phyloP scores from a whole-genome alignment of 1,284 basidiomycete genomes.

The Somion occarium region DNA sequence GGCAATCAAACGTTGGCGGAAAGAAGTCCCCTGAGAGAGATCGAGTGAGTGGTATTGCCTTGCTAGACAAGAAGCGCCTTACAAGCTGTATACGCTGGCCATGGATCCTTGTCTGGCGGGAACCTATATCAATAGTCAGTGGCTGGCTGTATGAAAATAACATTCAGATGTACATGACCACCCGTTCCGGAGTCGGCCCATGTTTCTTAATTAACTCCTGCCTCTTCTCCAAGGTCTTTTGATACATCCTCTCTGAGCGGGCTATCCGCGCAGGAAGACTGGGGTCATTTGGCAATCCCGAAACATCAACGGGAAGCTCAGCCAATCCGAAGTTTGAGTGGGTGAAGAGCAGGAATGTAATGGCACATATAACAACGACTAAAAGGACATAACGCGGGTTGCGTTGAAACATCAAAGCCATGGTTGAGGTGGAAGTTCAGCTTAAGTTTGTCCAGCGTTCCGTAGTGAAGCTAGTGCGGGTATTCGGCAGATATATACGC shows the following conservation, averaged over 20 bases:
- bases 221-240: constrained; percentile 37
- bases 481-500: not conserved
- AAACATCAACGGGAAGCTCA: not conserved
- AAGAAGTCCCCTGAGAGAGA: constrained; percentile 54
- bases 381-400: constrained; percentile 5
- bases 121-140: constrained; percentile 36
- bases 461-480: not conserved
- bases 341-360: not conserved
- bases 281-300: constrained; percentile 7
- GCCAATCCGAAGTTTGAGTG: not conserved
- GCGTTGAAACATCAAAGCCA: not conserved
- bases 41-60: not conserved
- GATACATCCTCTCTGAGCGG: constrained; percentile 43
- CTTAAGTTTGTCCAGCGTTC: not conserved
- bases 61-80: constrained; percentile 22
- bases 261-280: constrained; percentile 36
- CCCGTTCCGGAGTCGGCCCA: constrained; percentile 43
- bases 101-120: constrained; percentile 50
- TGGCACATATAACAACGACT: not conserved
- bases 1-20: constrained; percentile 57
- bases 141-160: not conserved
- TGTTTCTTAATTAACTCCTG: constrained; percentile 46
- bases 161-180: constrained; percentile 36
- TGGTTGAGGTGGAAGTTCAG: not conserved
- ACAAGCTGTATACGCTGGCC: constrained; percentile 65